phyloP scores from a whole-genome alignment of 495 filamentous ascomycete genomes.

The Glarea lozoyensis region DNA sequence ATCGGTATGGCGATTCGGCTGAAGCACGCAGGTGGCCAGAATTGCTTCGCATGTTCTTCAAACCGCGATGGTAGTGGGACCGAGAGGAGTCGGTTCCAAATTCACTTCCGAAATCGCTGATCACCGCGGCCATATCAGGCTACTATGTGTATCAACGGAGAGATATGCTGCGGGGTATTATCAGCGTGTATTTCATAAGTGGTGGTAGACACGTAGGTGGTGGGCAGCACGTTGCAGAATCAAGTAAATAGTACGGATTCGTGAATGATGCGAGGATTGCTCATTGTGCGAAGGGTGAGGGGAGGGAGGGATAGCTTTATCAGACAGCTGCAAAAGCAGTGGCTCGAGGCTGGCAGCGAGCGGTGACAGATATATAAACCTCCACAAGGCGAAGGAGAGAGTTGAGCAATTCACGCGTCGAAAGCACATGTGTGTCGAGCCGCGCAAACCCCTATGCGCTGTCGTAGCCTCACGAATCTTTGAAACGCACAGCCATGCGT shows the following conservation, averaged over 20 bases:
- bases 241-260: too few relatives aligned
- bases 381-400: too few relatives aligned
- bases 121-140: conserved; percentile 26
- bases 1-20: conserved; percentile 17
- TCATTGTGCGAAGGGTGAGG: too few relatives aligned
- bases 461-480: neutral
- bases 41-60: conserved; percentile 13
- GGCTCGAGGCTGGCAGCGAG: neutral
- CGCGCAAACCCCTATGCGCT: neutral
- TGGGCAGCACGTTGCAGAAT: too few relatives aligned
- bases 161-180: conserved; percentile 6
- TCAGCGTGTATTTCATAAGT: conserved; percentile 10
- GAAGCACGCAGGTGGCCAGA: conserved; percentile 12
- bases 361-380: too few relatives aligned
- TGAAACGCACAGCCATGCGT: neutral
- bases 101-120: conserved; percentile 25
- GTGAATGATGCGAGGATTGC: too few relatives aligned
- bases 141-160: conserved; percentile 7
- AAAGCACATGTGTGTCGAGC: neutral
- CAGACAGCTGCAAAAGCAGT: neutral
- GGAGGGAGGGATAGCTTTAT: neutral
- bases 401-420: too few relatives aligned
- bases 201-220: too few relatives aligned
- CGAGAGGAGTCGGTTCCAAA: conserved; percentile 18
- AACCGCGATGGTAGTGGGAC: conserved; percentile 14